These are phyloP conservation scores for Intubia oerlemansii DNA, from an alignment of 2,329 filamentous ascomycete genomes.

Conservation along the genomic window DNA sequence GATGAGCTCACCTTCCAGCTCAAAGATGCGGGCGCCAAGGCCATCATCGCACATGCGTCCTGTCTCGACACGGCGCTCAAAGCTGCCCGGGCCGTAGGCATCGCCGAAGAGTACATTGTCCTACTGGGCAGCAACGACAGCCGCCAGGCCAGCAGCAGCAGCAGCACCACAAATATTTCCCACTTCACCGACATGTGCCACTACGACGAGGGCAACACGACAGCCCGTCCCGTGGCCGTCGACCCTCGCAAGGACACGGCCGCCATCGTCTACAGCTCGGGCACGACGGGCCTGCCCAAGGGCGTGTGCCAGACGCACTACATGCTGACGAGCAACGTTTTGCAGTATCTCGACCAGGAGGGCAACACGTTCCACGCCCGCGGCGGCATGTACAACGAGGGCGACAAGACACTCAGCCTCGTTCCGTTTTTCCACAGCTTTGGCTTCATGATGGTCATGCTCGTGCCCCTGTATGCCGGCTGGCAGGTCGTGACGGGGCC, in stretches of 20 bases:
- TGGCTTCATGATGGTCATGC: constrained; percentile 15
- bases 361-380: constrained; percentile 31
- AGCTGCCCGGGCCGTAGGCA: constrained; percentile 48
- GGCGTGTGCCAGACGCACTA: constrained; percentile 70
- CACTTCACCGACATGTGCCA: constrained; percentile 58
- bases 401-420: constrained; percentile 57
- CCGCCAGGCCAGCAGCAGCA: constrained; percentile 24
- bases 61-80: constrained; percentile 41
- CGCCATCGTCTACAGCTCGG: constrained; percentile 73
- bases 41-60: constrained; percentile 49
- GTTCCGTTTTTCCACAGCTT: constrained; percentile 82
- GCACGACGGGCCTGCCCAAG: constrained; percentile 81
- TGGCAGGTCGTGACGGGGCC: constrained; percentile 49
- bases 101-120: constrained; percentile 51
- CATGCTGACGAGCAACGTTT: constrained; percentile 60
- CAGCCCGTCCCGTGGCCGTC: constrained; percentile 31
- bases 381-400: constrained; percentile 35
- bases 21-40: constrained; percentile 54
- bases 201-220: no score
- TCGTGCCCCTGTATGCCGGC: constrained; percentile 27
- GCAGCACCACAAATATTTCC: no score
- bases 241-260: constrained; percentile 53
- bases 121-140: constrained; percentile 52
- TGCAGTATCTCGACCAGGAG: constrained; percentile 33
- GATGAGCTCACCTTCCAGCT: constrained; percentile 75